Conservation (phyloP, 176 grass and related monocot genomes). For the Phragmites australis region DNA sequence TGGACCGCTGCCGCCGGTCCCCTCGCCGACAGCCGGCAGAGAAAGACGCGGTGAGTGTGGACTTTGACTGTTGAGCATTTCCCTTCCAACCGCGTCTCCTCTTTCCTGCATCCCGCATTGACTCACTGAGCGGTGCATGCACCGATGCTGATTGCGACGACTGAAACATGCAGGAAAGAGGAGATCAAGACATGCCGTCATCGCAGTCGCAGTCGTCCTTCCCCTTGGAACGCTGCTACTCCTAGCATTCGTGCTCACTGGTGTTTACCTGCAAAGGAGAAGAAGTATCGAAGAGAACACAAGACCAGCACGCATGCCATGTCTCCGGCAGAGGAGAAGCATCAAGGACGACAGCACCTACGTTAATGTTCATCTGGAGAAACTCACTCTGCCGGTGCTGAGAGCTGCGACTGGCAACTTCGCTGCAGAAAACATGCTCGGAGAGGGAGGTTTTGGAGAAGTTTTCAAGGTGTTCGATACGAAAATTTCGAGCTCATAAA, state of each 20-base stretch:
- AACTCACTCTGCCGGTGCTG: conserved; percentile 39
- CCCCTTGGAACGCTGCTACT: conserved; percentile 7
- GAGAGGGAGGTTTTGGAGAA: conserved; percentile 52
- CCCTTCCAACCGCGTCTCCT: no score
- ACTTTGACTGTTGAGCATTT: not conserved
- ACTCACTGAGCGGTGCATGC: no score
- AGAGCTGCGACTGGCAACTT: conserved; percentile 51
- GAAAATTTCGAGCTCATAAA: no score
- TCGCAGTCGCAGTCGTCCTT: conserved; percentile 21
- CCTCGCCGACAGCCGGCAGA: not conserved
- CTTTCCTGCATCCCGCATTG: no score
- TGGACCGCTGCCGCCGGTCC: not conserved
- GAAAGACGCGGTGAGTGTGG: conserved; percentile 2
- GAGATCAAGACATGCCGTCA: not conserved
- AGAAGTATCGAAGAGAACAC: not conserved
- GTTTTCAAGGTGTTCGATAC: conserved; percentile 59
- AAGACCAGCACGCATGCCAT: no score
- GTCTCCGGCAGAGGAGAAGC: not conserved
- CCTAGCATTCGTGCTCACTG: not conserved
- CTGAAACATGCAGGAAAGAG: not conserved
- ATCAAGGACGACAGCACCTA: not conserved
- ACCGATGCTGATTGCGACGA: not conserved
- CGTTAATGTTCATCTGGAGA: conserved; percentile 16
- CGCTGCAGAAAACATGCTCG: conserved; percentile 49
- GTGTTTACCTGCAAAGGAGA: conserved; percentile 8